A percentile compares a stretch with the other conserved stretches of the same genome.
phyloP scores from a whole-genome alignment of 2,329 filamentous ascomycete species.

The Clonostachys byssicola region DNA sequence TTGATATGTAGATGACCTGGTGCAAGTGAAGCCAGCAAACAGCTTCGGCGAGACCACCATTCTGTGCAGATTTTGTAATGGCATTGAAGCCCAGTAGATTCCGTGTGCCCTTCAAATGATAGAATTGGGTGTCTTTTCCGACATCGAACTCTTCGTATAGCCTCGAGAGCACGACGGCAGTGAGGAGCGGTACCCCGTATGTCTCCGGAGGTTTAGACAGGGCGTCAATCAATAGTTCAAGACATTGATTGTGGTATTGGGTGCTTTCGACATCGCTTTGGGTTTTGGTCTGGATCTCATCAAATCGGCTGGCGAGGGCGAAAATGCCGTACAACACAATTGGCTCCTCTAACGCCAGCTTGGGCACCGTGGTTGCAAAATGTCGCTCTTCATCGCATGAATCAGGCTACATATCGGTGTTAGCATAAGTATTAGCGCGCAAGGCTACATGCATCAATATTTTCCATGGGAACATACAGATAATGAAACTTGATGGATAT shows the following conservation, averaged over 20 bases:
- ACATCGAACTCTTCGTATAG: neutral
- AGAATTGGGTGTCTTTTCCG: constrained; percentile 3
- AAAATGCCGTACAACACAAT: neutral
- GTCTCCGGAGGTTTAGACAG: neutral
- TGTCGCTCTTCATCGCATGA: neutral
- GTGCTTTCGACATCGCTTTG: neutral
- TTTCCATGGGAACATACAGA: neutral
- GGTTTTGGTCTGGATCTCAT: neutral
- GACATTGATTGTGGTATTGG: neutral
- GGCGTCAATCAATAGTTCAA: neutral
- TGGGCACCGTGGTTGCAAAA: neutral
- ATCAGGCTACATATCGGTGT: neutral
- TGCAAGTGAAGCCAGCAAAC: constrained; percentile 31
- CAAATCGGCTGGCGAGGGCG: neutral
- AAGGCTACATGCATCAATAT: neutral
- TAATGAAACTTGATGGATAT: neutral
- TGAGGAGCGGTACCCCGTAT: neutral
- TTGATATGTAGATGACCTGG: constrained; percentile 31
- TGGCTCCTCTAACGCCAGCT: neutral
- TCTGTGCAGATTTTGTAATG: constrained; percentile 25
- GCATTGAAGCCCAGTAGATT: constrained; percentile 25
- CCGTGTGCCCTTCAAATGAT: constrained; percentile 30
- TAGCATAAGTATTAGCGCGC: too few relatives aligned
- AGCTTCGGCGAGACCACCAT: constrained; percentile 31
- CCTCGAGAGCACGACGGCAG: neutral